phyloP scores from a whole-genome alignment of 768 basidiomycete genomes.

The Serendipita sp. region DNA sequence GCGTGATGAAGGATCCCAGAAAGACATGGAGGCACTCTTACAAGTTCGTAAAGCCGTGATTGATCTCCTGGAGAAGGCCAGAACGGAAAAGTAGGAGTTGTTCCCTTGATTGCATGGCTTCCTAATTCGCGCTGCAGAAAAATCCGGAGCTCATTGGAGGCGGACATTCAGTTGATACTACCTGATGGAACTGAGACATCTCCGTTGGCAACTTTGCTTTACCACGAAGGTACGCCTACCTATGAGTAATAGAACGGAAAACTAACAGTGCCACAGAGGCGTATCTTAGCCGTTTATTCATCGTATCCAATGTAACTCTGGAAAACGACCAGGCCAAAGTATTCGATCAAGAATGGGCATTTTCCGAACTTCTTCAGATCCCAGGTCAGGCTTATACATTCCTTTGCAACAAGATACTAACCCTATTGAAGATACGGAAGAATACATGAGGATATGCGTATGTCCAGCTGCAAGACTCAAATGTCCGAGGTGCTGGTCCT shows the following conservation, averaged over 20 bases:
- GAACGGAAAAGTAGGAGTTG: conserved; percentile 47
- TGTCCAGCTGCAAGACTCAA: conserved; percentile 45
- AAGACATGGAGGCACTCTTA: conserved; percentile 50
- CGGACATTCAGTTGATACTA: conserved; percentile 48
- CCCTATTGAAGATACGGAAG: conserved; percentile 12
- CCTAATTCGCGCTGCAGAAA: conserved; percentile 25
- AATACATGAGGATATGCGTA: conserved; percentile 33
- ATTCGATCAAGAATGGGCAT: conserved; percentile 29
- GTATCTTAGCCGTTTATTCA: conserved; percentile 35
- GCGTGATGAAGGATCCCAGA: conserved; percentile 38
- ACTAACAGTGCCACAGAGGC: too few relatives aligned
- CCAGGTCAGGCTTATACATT: conserved; percentile 23
- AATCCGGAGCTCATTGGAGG: conserved; percentile 63
- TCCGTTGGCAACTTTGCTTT: conserved; percentile 9
- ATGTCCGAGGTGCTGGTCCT: conserved; percentile 89
- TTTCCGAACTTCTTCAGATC: conserved; percentile 27
- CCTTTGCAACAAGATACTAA: conserved; percentile 13
- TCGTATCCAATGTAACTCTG: conserved; percentile 55
- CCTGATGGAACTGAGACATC: conserved; percentile 22
- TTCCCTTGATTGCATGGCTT: background rate
- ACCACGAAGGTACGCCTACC: background rate
- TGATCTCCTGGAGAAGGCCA: conserved; percentile 56
- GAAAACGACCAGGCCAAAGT: background rate
- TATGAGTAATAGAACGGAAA: too few relatives aligned
- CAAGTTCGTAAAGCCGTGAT: conserved; percentile 44